Conservation (phyloP, 495 filamentous ascomycete species). For the Acidomyces sp. region DNA sequence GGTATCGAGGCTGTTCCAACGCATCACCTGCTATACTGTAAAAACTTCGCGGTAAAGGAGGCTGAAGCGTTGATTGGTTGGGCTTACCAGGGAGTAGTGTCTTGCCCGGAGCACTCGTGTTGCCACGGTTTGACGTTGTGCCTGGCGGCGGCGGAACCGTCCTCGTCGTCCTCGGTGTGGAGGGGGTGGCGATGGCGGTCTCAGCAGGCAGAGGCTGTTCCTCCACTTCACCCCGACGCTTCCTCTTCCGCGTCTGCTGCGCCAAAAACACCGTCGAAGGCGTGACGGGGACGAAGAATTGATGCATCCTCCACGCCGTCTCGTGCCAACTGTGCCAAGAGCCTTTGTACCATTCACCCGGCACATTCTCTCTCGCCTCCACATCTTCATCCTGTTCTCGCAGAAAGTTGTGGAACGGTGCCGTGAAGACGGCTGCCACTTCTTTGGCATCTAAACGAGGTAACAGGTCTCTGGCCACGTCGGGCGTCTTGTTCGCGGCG, state of each 20-base stretch:
- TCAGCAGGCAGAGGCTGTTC: not conserved
- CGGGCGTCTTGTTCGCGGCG: conserved; percentile 24
- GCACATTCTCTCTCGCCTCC: conserved; percentile 23
- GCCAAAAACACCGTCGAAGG: conserved; percentile 44
- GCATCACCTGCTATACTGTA: conserved; percentile 24
- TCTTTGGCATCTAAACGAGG: conserved; percentile 70
- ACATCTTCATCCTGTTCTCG: conserved; percentile 33
- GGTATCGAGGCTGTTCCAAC: conserved; percentile 40
- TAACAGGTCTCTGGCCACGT: conserved; percentile 58
- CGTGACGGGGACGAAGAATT: conserved; percentile 69
- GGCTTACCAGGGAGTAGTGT: not conserved
- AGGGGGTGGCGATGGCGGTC: conserved; percentile 2
- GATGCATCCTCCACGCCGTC: conserved; percentile 62
- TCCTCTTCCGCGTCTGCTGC: not conserved
- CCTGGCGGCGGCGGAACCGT: too few species aligned
- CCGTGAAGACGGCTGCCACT: conserved; percentile 83
- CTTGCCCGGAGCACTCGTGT: not conserved
- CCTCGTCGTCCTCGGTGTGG: too few species aligned
- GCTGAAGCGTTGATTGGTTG: conserved; percentile 11
- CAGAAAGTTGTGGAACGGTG: conserved; percentile 65
- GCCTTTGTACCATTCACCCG: conserved; percentile 46
- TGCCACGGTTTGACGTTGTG: too few species aligned
- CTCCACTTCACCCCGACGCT: not conserved
- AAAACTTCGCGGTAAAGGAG: conserved; percentile 12
- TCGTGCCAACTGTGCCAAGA: conserved; percentile 54